A percentile compares a stretch with the other conserved stretches of the same genome.
Evolutionary conservation across 768 basidiomycete genomes (phyloP).

Genomic region (Podaxis rugospora): DNA sequence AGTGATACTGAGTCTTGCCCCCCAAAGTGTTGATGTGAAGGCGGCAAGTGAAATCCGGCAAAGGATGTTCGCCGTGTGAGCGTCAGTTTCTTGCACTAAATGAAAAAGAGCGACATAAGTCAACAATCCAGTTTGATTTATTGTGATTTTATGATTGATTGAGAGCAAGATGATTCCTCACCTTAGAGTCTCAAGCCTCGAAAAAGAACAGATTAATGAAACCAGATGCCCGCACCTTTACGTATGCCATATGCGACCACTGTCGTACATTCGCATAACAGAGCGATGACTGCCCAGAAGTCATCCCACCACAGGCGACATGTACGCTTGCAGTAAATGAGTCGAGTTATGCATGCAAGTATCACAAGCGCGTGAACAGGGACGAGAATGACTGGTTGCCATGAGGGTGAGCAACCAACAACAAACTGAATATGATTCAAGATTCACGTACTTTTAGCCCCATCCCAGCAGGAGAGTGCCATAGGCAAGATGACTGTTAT

Average conservation of each 20-base stretch:
- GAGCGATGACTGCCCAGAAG: constrained; percentile 21
- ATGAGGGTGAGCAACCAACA: background rate
- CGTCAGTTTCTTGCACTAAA: background rate
- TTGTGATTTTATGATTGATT: background rate
- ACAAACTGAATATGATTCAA: no score
- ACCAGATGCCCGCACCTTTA: constrained; percentile 1
- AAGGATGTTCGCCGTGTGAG: background rate
- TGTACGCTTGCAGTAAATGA: constrained; percentile 19
- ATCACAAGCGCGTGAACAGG: constrained; percentile 15
- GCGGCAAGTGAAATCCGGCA: background rate
- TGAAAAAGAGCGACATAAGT: background rate
- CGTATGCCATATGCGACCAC: constrained; percentile 8
- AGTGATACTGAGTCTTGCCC: constrained; percentile 16
- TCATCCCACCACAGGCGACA: constrained; percentile 28
- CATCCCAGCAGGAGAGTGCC: no score
- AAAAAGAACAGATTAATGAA: constrained; percentile 8
- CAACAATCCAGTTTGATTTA: background rate
- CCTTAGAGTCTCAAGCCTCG: no score
- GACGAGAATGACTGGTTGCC: background rate
- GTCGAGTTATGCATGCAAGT: constrained; percentile 18
- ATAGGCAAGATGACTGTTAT: no score
- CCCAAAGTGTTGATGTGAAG: constrained; percentile 6
- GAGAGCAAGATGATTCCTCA: background rate
- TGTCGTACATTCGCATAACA: constrained; percentile 13
- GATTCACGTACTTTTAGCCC: background rate